Conservation (phyloP, 768 basidiomycete species). For the Suillus weaverae region DNA sequence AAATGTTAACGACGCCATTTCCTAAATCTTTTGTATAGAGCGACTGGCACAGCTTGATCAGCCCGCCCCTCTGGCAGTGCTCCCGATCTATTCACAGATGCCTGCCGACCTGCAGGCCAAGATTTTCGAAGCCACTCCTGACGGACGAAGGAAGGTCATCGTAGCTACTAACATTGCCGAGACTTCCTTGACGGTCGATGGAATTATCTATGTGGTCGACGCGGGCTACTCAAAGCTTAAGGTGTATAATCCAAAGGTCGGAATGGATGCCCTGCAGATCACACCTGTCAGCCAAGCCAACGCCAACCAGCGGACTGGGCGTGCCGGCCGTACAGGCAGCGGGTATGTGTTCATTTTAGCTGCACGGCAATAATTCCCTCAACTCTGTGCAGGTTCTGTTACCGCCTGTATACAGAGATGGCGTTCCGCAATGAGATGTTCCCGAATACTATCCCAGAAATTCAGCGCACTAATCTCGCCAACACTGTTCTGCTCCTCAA, state of each 20-base stretch:
- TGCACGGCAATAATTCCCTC: constrained; percentile 1
- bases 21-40: constrained; percentile 49
- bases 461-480: constrained; percentile 95
- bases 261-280: constrained; percentile 99
- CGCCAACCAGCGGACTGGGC: constrained; percentile 92
- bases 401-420: constrained; percentile 96
- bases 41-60: constrained; percentile 92
- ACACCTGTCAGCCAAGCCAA: constrained; percentile 99
- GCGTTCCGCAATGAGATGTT: constrained; percentile 96
- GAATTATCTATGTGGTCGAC: constrained; percentile 96
- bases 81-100: constrained; percentile 99
- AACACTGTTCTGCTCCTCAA: constrained; percentile 95
- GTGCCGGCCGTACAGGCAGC: constrained; percentile 93
- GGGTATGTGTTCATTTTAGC: constrained; percentile 56
- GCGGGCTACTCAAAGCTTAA: constrained; percentile 97
- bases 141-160: constrained; percentile 95
- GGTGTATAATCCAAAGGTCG: constrained; percentile 98
- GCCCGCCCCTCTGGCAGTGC: constrained; percentile 80
- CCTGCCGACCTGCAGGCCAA: constrained; percentile 98
- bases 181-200: constrained; percentile 97
- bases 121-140: constrained; percentile 92
- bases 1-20: background rate
- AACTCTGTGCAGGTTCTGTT: constrained; percentile 70
- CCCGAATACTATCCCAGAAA: constrained; percentile 94
- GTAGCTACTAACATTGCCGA: constrained; percentile 99